Percentiles rank a stretch among this genome's conserved stretches.
phyloP scores from a whole-genome alignment of 148 eudicot species.

The Cornus controversa region DNA sequence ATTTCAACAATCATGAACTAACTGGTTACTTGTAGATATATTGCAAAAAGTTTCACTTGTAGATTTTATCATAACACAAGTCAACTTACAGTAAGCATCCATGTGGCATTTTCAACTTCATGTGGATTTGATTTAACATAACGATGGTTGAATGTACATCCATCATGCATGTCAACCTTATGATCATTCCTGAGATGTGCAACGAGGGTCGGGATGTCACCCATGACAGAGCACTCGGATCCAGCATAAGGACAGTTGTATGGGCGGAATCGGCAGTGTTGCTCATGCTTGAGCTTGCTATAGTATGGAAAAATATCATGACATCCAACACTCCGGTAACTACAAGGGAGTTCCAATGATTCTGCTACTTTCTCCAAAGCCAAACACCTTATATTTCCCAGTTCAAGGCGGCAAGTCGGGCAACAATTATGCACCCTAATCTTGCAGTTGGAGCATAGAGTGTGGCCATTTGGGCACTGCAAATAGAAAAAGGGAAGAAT shows the following conservation, averaged over 20 bases:
- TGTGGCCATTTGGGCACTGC: constrained; percentile 67
- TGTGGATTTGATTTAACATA: constrained; percentile 61
- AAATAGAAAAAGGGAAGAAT: constrained; percentile 5
- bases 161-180: constrained; percentile 60
- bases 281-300: constrained; percentile 52
- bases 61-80: not conserved
- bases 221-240: constrained; percentile 53
- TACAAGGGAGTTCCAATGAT: constrained; percentile 56
- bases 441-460: constrained; percentile 54
- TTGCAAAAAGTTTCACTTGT: not conserved
- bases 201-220: constrained; percentile 48
- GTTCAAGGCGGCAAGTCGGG: constrained; percentile 53
- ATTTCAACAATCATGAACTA: not conserved
- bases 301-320: constrained; percentile 48
- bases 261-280: constrained; percentile 47
- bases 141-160: constrained; percentile 65
- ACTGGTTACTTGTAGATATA: not conserved
- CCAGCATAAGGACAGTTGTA: constrained; percentile 67
- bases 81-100: constrained; percentile 69
- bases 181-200: constrained; percentile 57
- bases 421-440: constrained; percentile 40
- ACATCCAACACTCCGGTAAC: constrained; percentile 45
- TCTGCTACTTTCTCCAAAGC: constrained; percentile 60
- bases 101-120: constrained; percentile 64
- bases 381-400: constrained; percentile 57